Evolutionary conservation across 176 grass and related monocot genomes (phyloP), one percentile per base, ranked within the genome.

Genomic region (Hsuehochloa calcarea): DNA sequence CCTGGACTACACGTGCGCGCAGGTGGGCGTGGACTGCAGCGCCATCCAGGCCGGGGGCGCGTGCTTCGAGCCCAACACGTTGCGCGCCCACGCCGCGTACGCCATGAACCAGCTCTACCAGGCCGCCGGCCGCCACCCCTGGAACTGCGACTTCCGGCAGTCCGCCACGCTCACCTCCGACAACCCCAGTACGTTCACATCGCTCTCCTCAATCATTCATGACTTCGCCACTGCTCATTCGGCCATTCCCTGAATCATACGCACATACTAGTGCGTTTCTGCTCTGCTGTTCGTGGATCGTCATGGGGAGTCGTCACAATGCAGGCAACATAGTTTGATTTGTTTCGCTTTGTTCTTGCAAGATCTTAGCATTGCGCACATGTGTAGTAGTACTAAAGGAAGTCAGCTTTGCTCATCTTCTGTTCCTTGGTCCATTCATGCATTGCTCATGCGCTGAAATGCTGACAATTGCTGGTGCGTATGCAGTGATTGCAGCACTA

Each of bases 91-190:
- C 88, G 96, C 96, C 26, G 90, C 96, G 4, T 99, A 96, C 83
- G 91, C 93, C 80, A 96, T 99, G 91, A 99, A 99, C 86, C 96
- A 99, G 88, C 80, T 92, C 37, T 99, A 88, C 88, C 96, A 96
- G 90, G 84, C 79, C 12, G 80, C 93, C 20, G 90, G 90, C 5
- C 72, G 83, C 5, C 67, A 96, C 81, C 63, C 96, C 0, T 94
- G 85, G 91, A 89, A 94, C 80, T 99, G 96, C 87, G 91, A 96
- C 85, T 99, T 99, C 88, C 43, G 86, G 31, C 81, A 92, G 50
- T 88, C 96, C 37, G 96, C 93, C 58, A 68, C 82, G 13, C 85
- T 96, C 78, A 91, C 91, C 26, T 89, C 96, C 41, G 46, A 64
- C 14, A 92, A 99, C 83, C 96, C 96, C 3, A 96, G 96, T 99